Evolutionary conservation across 2,329 filamentous ascomycete genomes (phyloP).

Genomic region (Monilinia laxa): DNA sequence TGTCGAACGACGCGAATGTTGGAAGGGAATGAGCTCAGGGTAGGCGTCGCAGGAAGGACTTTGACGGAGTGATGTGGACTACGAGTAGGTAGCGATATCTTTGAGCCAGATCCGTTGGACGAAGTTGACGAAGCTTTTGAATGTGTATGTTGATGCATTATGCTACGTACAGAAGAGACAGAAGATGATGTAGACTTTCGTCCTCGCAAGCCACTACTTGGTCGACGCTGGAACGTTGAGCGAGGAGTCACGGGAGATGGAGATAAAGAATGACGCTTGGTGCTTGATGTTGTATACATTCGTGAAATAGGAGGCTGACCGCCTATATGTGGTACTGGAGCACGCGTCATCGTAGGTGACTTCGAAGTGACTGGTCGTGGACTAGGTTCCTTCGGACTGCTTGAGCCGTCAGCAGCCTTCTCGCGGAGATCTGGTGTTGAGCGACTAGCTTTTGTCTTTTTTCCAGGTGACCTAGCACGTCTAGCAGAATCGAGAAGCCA

Average conservation of each 20-base stretch:
- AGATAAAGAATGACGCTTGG: conserved; percentile 77
- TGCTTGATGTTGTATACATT: conserved; percentile 47
- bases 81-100: conserved; percentile 62
- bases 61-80: conserved; percentile 91
- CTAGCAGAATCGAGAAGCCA: conserved; percentile 70
- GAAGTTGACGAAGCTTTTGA: conserved; percentile 94
- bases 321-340: conserved; percentile 39
- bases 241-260: conserved; percentile 86
- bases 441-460: conserved; percentile 38
- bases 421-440: conserved; percentile 59
- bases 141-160: conserved; percentile 82
- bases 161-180: conserved; percentile 86
- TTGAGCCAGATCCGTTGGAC: conserved; percentile 72
- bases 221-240: conserved; percentile 72
- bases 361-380: conserved; percentile 60
- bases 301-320: conserved; percentile 39
- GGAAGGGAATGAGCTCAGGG: conserved; percentile 70
- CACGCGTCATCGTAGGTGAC: conserved; percentile 42
- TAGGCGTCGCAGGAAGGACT: conserved; percentile 89
- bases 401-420: conserved; percentile 47
- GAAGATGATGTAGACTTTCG: conserved; percentile 96
- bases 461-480: conserved; percentile 56
- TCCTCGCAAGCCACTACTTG: conserved; percentile 79
- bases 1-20: conserved; percentile 81
- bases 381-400: conserved; percentile 52